Evolutionary conservation across 768 basidiomycete genomes (phyloP).

Genomic region (Pholiota molesta): DNA sequence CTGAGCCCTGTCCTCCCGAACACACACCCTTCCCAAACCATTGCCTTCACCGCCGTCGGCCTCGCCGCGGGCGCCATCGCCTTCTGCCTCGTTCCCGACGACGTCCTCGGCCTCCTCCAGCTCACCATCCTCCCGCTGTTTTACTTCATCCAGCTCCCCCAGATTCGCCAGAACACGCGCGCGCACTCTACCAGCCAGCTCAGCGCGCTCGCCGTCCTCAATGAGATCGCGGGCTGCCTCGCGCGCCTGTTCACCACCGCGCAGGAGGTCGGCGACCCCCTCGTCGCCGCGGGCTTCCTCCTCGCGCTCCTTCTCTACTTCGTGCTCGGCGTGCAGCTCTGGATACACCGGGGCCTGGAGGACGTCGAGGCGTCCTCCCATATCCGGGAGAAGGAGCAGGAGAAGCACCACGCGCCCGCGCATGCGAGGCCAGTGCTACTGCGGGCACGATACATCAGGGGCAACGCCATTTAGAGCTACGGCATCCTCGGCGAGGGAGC

Average conservation of each 20-base stretch:
- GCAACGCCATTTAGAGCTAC: conserved; percentile 10
- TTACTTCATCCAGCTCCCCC: conserved; percentile 72
- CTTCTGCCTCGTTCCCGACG: too few species aligned
- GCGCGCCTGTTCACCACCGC: conserved; percentile 94
- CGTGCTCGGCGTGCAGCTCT: conserved; percentile 84
- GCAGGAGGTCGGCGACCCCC: conserved; percentile 81
- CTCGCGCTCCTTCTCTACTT: conserved; percentile 82
- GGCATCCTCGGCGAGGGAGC: not conserved
- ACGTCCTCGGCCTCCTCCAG: conserved; percentile 71
- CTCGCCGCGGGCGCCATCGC: conserved; percentile 24
- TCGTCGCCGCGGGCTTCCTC: conserved; percentile 83
- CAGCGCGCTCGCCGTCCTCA: conserved; percentile 87
- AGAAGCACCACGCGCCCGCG: conserved; percentile 6
- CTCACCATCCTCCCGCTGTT: conserved; percentile 88
- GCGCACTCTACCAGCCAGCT: conserved; percentile 88
- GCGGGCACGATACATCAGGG: not conserved
- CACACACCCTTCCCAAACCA: conserved; percentile 16
- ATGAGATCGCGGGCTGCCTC: conserved; percentile 86
- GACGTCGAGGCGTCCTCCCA: conserved; percentile 17
- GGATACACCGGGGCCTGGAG: conserved; percentile 76
- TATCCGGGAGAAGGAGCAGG: conserved; percentile 9
- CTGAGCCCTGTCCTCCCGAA: too few species aligned
- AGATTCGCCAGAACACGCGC: conserved; percentile 64
- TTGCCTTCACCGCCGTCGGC: conserved; percentile 22
- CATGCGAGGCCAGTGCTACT: conserved; percentile 5